Percentiles rank a stretch among this genome's conserved stretches.
These are phyloP conservation scores for Erythrophleum fordii DNA, from an alignment of 306 rosid species.

Conservation along the genomic window DNA sequence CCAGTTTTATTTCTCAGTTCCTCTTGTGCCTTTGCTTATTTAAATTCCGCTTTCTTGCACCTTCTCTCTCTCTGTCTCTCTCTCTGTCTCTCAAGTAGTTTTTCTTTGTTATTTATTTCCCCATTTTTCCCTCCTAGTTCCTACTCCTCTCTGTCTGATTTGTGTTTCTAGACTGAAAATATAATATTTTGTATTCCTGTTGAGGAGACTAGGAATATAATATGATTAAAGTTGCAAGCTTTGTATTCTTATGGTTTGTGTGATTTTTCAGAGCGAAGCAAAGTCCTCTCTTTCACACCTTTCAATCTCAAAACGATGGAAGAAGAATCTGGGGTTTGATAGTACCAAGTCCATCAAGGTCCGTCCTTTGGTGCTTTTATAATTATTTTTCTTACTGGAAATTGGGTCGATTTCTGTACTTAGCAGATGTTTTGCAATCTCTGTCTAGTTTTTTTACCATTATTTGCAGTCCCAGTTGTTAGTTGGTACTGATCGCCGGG, in stretches of 20 bases:
- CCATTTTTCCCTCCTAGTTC: background rate
- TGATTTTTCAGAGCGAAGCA: slow-evolving; percentile 75
- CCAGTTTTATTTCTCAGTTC: slow-evolving; percentile 67
- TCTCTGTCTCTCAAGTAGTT: slow-evolving; percentile 39
- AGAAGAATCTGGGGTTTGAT: slow-evolving; percentile 90
- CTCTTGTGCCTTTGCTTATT: slow-evolving; percentile 49
- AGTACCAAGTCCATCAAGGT: slow-evolving; percentile 68
- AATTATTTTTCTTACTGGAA: slow-evolving; percentile 1
- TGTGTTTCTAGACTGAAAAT: background rate
- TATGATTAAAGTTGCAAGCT: slow-evolving; percentile 58
- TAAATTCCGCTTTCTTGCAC: slow-evolving; percentile 37
- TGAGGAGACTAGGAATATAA: slow-evolving; percentile 37
- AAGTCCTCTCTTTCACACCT: slow-evolving; percentile 78
- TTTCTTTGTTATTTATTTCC: background rate
- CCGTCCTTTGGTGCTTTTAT: slow-evolving; percentile 55
- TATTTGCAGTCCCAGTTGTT: slow-evolving; percentile 38
- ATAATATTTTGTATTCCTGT: slow-evolving; percentile 31
- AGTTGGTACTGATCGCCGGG: slow-evolving; percentile 46
- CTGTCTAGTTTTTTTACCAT: background rate
- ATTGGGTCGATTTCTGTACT: slow-evolving; percentile 39
- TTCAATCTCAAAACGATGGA: slow-evolving; percentile 65
- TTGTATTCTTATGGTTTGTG: slow-evolving; percentile 62
- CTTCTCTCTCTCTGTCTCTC: slow-evolving; percentile 29
- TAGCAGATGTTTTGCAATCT: slow-evolving; percentile 34
- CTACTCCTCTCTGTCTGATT: slow-evolving; percentile 8